Evolutionary conservation across 352 stramenopile genomes (phyloP).

Genomic region (Pythium diclinum): DNA sequence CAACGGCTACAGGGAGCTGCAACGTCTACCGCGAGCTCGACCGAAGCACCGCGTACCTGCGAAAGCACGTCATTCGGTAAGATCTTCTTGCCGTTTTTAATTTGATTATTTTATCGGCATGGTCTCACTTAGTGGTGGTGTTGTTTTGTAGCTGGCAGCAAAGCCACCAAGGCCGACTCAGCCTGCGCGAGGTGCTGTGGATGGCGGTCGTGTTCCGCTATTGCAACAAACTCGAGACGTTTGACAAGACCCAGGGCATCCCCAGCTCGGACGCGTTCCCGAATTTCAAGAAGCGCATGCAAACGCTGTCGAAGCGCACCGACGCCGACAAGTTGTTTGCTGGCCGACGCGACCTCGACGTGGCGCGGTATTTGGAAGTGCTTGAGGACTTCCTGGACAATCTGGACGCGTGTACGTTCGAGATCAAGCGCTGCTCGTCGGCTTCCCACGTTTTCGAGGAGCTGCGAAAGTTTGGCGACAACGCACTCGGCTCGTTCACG

Average conservation of each 20-base stretch:
- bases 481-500: conserved; percentile 82
- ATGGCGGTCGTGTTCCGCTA: conserved; percentile 78
- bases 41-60: conserved; percentile 74
- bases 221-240: conserved; percentile 82
- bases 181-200: conserved; percentile 74
- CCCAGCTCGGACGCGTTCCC: conserved; percentile 66
- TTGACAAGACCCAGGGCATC: conserved; percentile 75
- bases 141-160: conserved; percentile 50
- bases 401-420: conserved; percentile 56
- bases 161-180: conserved; percentile 61
- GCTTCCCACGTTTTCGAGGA: conserved; percentile 58
- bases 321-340: conserved; percentile 48
- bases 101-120: not conserved
- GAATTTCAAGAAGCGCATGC: conserved; percentile 63
- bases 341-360: conserved; percentile 55
- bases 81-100: not conserved
- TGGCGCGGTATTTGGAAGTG: conserved; percentile 55
- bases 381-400: conserved; percentile 65
- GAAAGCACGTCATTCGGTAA: conserved; percentile 70
- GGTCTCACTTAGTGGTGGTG: not conserved
- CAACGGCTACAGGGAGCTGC: conserved; percentile 70
- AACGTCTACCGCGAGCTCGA: conserved; percentile 86
- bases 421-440: conserved; percentile 47
- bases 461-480: conserved; percentile 62
- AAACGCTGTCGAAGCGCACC: conserved; percentile 51